A percentile compares a stretch with the other conserved stretches of the same genome.
Evolutionary conservation across 2,329 filamentous ascomycete genomes (phyloP).

Genomic region (Alternaria viburni): DNA sequence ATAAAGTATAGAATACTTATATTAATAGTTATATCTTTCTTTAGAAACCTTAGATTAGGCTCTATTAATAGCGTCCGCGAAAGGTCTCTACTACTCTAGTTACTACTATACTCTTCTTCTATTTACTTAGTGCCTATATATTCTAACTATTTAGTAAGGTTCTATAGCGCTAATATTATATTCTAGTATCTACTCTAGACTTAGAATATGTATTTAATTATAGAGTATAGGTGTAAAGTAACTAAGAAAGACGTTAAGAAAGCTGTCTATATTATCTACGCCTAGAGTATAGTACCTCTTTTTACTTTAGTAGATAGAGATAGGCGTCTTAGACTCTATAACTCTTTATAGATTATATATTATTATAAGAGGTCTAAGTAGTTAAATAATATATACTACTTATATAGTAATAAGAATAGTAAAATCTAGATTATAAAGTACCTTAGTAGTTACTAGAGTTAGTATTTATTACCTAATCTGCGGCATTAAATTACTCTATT

Average conservation of each 20-base stretch:
- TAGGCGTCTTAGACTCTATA: neutral
- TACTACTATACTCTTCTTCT: neutral
- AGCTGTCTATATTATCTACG: neutral
- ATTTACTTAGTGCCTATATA: neutral
- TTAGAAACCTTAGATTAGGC: neutral
- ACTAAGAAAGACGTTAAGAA: neutral
- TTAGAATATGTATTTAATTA: neutral
- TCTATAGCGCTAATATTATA: neutral
- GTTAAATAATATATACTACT: neutral
- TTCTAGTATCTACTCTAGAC: conserved; percentile 5
- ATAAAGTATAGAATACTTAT: conserved; percentile 3
- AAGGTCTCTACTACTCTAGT: neutral
- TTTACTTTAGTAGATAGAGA: conserved; percentile 10
- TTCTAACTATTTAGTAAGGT: neutral
- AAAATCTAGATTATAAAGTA: conserved; percentile 2
- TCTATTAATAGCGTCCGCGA: neutral
- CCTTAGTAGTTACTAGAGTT: neutral
- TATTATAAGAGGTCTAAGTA: neutral
- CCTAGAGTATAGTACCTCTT: conserved; percentile 1
- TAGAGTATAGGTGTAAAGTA: neutral
- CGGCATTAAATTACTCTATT: neutral
- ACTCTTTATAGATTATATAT: neutral
- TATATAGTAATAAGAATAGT: neutral
- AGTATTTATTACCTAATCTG: neutral
- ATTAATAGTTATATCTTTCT: conserved; percentile 6